Evolutionary conservation across 2,329 filamentous ascomycete genomes (phyloP), one percentile per base, ranked within the genome.

Genomic region (Colletotrichum nymphaeae): DNA sequence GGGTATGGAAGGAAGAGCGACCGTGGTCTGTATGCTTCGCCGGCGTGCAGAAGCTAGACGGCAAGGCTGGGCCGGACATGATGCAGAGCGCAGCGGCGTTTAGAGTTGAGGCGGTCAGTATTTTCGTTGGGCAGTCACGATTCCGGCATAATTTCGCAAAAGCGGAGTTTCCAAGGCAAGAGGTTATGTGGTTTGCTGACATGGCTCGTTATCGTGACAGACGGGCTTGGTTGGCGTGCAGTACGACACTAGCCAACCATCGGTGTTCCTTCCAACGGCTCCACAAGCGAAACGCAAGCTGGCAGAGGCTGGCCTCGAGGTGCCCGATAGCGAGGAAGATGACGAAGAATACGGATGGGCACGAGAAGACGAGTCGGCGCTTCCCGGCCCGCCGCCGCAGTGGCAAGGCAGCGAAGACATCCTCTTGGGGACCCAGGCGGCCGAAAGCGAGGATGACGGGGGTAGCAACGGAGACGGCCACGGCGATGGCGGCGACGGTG

Each of bases 281-380:
- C 74, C 86, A 73, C 83, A 84, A 32, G 85, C 83, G 37, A 95
- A 95, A 83, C 87, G 93, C 77, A 90, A 94, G 79, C 85, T 93
- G 66, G 85, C 84, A 42, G 88, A 92, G 57, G 88, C 91, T 5
- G 88, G 87, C 65, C 84, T 90, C 62, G 90, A 91, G 76, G 85
- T 91, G 58, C 86, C 89, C 2, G 90, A 91, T 74, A 92, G 89
- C 75, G 90, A 92, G 56, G 89, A 88, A 35, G 86, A 87, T 19
- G 91, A 93, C 72, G 92, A 94, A 75, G 90, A 93, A 77, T 94
- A 94, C 78, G 92, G 92, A 16, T 95, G 93, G 93, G 88, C 88
- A 52, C 89, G 93, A 65, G 89, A 90, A 57, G 91, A 92, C 76
- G 91, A 93, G 69, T 88, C 89, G 68, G 86, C 88, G 63, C 83